Evolutionary conservation across 75 land plant species (phyloP), one percentile per base, ranked within the genome.

Genomic region (Sequoiadendron giganteum): DNA sequence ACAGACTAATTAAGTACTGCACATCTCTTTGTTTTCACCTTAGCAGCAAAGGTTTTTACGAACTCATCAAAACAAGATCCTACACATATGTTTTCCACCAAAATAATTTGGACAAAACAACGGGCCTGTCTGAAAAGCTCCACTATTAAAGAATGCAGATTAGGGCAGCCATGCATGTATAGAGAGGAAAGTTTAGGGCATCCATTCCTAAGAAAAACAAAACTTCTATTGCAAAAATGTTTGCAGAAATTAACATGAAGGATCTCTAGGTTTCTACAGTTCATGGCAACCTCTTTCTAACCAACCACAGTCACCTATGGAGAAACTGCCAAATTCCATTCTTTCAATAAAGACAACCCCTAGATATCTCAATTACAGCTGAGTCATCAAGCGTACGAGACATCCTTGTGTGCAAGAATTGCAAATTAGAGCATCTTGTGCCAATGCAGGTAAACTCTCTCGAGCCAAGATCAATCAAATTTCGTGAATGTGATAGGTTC

Each of bases 201-300:
- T 30, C 95, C 95, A 79, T 86, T 85, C 54, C 86, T 40, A 75
- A 94, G 28, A 43, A 92, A 90, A 73, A 83, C 87, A 84, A 94
- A 54, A 5, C 92, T 90, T 28, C 5, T 54, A 82, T 90, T 90
- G 86, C 93, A 91, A 0, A 95, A 77, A 80, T 92, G 89, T 36
- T 89, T 82, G 87, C 94, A 93, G 14, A 93, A 88, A 65, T 93
- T 94, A 77, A 91, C 93, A 86, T 94, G 94, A 72, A 93, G 91
- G 38, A 47, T 87, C 88, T 86, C 87, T 85, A 94, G 83, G 49
- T 90, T 93, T 8, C 45, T 56, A 85, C 95, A 93, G 38, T 88
- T 88, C 30, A 55, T 54, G 1, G 91, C 94, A 68, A 93, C 87
- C 3, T 90, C 90, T 34, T 65, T 34, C 95, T 94, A 93, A 5